Percentiles rank a stretch among this genome's conserved stretches.
These are phyloP conservation scores for Aquilaria sinensis DNA, from an alignment of 345 rosid genomes.

Conservation along the genomic window DNA sequence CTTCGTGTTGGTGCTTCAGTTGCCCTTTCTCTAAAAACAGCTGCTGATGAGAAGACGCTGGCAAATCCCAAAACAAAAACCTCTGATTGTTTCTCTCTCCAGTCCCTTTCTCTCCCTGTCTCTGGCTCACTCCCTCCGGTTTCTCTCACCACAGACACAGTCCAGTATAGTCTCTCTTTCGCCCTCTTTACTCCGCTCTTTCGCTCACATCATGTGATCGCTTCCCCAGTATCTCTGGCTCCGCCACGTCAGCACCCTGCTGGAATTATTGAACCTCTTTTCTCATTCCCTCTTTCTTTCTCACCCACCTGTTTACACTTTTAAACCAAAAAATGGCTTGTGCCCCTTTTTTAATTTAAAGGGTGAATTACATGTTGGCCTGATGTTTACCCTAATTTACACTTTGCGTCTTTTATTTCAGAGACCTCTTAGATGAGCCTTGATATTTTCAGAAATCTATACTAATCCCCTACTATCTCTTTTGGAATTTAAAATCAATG, in stretches of 20 bases:
- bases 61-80: conserved; percentile 25
- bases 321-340: too few relatives aligned
- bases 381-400: too few relatives aligned
- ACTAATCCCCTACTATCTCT: too few relatives aligned
- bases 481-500: too few relatives aligned
- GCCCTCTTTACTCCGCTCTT: background rate
- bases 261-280: too few relatives aligned
- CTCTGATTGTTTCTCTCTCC: conserved; percentile 11
- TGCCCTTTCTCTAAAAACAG: background rate
- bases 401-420: too few relatives aligned
- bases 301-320: too few relatives aligned
- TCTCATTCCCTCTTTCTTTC: too few relatives aligned
- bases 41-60: conserved; percentile 6
- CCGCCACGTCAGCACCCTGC: conserved; percentile 1
- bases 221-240: background rate
- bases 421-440: too few relatives aligned
- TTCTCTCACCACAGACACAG: conserved; percentile 2
- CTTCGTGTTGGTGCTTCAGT: conserved; percentile 2
- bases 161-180: background rate
- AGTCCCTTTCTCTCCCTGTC: background rate
- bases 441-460: too few relatives aligned
- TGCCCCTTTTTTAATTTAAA: too few relatives aligned
- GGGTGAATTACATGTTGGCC: too few relatives aligned
- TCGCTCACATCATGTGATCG: conserved; percentile 8
- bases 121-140: conserved; percentile 8